Base-by-base conservation (phyloP, 139 green algal genomes). In the Coelastrella sp. region DNA sequence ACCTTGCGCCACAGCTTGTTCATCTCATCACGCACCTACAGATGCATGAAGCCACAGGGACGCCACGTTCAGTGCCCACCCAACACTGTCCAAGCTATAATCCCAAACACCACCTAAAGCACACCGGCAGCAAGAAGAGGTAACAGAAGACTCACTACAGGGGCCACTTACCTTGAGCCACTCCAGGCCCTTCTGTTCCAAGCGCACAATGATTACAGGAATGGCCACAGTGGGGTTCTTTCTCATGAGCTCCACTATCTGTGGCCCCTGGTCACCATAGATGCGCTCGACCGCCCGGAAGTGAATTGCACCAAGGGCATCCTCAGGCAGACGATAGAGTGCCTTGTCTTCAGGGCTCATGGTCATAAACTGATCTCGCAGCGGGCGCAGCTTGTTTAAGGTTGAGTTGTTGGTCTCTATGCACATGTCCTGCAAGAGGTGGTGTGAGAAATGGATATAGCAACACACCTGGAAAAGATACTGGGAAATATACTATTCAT, bases 141-240 rank as follows among this genome's bases (percentile, higher is more conserved):
- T 6, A 70, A 22, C 12, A 14, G 6, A 5, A 70, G 12, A 70
- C 12, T 8, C 35, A 76, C 68, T 10, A 19, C 68, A 76, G n/a
- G 6, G 24, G 68, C 10, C 4, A 61, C 74, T 19, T 24, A 88
- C 80, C 87, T 86, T 75, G 8, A 87, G 87, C 98, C 98, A 99
- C 91, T 99, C 98, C 14, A 93, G 90, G 22, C 98, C 95, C 93
- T 99, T 99, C 92, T 99, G 95, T 85, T 97, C 91, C 93, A 99
- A 94, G 22, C 98, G 95, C 24, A 79, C 27, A 61, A 99, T 92
- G 35, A 99, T 93, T 11, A 99, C 95, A 4, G 97, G 97, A 19
- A 99, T 91, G 10, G 97, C 96, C 14, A 98, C 96, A 1, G 90
- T 93, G 0, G 98, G 97, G 86, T 99, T 98, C 92, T 98, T 96